Conservation (phyloP, 2,329 filamentous ascomycete genomes). For the Trichoderma koningiopsis region DNA sequence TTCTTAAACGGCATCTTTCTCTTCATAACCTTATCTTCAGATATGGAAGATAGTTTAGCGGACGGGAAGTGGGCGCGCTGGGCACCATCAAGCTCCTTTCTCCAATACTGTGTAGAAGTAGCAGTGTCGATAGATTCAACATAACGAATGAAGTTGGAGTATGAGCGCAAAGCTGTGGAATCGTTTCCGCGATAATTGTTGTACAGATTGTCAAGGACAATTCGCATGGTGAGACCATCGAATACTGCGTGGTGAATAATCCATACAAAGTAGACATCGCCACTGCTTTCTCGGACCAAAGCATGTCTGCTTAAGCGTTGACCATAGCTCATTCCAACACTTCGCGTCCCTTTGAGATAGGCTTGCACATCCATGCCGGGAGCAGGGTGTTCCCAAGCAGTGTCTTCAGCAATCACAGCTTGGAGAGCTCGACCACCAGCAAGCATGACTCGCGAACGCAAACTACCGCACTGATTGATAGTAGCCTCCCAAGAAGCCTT, state of each 20-base stretch:
- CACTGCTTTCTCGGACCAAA: constrained; percentile 13
- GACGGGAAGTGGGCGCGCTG: constrained; percentile 18
- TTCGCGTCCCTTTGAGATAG: constrained; percentile 7
- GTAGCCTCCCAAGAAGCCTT: constrained; percentile 33
- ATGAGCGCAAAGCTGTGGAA: background rate
- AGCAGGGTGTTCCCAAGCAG: background rate
- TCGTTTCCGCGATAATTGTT: background rate
- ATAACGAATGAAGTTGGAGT: constrained; percentile 19
- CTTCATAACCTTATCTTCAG: constrained; percentile 1
- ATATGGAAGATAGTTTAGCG: constrained; percentile 3
- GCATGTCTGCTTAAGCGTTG: constrained; percentile 20
- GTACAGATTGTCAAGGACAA: constrained; percentile 19
- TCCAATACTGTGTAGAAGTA: constrained; percentile 27
- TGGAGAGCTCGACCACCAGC: constrained; percentile 5
- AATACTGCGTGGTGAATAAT: constrained; percentile 24
- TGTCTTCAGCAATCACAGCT: constrained; percentile 10
- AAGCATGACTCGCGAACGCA: constrained; percentile 24
- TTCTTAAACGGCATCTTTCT: constrained; percentile 29
- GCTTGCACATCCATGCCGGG: constrained; percentile 5
- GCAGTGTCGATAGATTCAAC: constrained; percentile 14
- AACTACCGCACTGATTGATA: constrained; percentile 11
- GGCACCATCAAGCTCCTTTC: constrained; percentile 26
- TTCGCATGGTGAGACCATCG: constrained; percentile 17
- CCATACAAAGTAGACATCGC: constrained; percentile 19
- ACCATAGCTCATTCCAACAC: constrained; percentile 22